These are phyloP conservation scores for Leptographium flavum DNA, from an alignment of 2,329 filamentous ascomycete species.

Conservation along the genomic window DNA sequence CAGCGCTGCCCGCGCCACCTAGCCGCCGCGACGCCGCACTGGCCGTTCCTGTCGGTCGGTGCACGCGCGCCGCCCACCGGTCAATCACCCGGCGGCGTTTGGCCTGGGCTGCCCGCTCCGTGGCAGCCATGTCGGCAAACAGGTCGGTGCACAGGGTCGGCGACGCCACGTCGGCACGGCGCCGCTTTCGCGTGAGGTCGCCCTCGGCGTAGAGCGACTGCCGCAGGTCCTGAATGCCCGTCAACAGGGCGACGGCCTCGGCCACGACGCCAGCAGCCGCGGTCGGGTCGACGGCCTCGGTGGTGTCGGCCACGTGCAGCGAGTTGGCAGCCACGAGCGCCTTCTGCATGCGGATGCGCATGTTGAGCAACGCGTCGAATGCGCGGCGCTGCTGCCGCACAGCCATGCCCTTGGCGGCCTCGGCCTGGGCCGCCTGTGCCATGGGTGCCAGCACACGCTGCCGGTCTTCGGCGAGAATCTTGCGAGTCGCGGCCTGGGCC, in stretches of 20 bases:
- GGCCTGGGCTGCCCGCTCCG: conserved; percentile 44
- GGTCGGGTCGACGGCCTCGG: conserved; percentile 20
- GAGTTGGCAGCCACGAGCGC: conserved; percentile 73
- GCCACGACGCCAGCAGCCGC: conserved; percentile 74
- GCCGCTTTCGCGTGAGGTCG: conserved; percentile 21
- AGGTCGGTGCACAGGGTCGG: conserved; percentile 44
- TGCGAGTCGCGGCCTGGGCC: conserved; percentile 44
- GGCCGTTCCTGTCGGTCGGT: conserved; percentile 32
- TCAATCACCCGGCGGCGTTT: conserved; percentile 62
- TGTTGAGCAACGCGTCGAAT: conserved; percentile 80
- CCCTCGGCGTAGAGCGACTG: conserved; percentile 39
- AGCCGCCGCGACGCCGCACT: conserved; percentile 20
- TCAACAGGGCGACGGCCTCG: conserved; percentile 49
- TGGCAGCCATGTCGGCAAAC: conserved; percentile 55
- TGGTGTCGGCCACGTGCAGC: conserved; percentile 32
- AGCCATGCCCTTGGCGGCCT: conserved; percentile 72
- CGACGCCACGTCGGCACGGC: background rate
- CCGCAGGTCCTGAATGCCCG: conserved; percentile 59
- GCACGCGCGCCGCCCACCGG: conserved; percentile 80
- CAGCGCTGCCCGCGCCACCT: conserved; percentile 37
- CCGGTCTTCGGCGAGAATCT: conserved; percentile 54
- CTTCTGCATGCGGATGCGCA: conserved; percentile 87
- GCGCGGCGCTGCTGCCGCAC: conserved; percentile 74
- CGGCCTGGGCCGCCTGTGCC: conserved; percentile 53
- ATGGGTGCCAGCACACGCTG: conserved; percentile 49